phyloP scores from a whole-genome alignment of 306 rosid genomes.

The Lathyrus sativus region DNA sequence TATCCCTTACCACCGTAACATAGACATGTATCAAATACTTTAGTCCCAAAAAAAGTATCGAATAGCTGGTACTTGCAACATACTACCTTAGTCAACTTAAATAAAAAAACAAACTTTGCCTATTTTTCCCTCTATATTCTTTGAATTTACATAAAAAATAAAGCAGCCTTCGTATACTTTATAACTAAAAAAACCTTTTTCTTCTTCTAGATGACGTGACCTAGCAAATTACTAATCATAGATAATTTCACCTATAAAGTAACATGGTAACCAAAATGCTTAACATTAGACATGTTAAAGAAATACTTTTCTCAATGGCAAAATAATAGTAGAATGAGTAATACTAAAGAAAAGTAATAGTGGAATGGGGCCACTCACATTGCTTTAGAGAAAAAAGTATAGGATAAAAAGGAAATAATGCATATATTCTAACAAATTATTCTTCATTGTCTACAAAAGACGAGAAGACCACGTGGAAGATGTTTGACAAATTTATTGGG shows the following conservation, averaged over 20 bases:
- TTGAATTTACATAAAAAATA: not conserved
- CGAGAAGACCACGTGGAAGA: slow-evolving; percentile 1
- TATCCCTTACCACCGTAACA: no score
- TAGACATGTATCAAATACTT: no score
- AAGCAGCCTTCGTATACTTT: not conserved
- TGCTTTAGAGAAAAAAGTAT: not conserved
- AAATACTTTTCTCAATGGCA: no score
- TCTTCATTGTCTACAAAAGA: not conserved
- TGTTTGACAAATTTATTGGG: no score
- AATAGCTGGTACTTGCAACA: no score
- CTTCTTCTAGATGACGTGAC: no score
- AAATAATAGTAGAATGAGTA: no score
- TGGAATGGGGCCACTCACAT: not conserved
- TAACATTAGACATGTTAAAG: slow-evolving; percentile 8
- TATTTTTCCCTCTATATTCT: not conserved
- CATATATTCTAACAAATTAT: not conserved
- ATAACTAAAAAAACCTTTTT: not conserved
- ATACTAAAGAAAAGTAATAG: slow-evolving; percentile 8
- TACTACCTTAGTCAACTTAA: not conserved
- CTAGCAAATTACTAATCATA: no score
- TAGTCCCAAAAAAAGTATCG: no score
- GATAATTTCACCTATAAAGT: not conserved
- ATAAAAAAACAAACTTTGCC: not conserved
- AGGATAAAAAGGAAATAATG: not conserved
- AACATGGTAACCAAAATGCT: not conserved